Percentiles rank a stretch among this genome's conserved stretches.
These are phyloP conservation scores for Globisporangium perplexum DNA, from an alignment of 352 stramenopile genomes.

Conservation along the genomic window DNA sequence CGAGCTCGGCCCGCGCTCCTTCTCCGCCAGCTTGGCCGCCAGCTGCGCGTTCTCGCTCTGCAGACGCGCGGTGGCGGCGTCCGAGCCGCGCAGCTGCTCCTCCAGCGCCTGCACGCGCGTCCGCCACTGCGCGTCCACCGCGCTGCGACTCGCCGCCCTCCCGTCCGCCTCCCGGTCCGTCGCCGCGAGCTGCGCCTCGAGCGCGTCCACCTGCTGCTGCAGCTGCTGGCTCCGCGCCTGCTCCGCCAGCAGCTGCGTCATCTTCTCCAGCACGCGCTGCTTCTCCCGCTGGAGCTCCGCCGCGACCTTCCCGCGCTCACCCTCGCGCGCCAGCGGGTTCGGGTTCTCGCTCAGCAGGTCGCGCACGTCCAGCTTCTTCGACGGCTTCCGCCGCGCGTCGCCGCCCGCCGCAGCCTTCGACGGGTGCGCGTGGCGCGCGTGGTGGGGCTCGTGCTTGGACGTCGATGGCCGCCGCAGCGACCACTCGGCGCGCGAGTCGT, in stretches of 20 bases:
- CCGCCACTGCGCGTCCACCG: slow-evolving; percentile 16
- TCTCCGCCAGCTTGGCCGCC: slow-evolving; percentile 18
- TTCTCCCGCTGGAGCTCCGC: slow-evolving; percentile 61
- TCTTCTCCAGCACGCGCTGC: slow-evolving; percentile 60
- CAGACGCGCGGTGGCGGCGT: slow-evolving; percentile 24
- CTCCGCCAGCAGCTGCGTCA: slow-evolving; percentile 59
- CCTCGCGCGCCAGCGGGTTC: too few species aligned
- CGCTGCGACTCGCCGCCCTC: slow-evolving; percentile 12
- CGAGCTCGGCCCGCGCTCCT: neutral
- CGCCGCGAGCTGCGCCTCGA: slow-evolving; percentile 28
- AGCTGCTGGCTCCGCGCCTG: slow-evolving; percentile 60
- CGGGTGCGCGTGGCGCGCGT: too few species aligned
- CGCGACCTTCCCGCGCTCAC: too few species aligned
- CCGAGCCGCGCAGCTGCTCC: slow-evolving; percentile 26
- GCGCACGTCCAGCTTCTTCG: slow-evolving; percentile 11
- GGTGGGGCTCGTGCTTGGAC: neutral
- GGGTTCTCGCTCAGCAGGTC: slow-evolving; percentile 13
- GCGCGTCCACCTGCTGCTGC: slow-evolving; percentile 28
- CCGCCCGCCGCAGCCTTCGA: neutral
- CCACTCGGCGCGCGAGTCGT: slow-evolving; percentile 3
- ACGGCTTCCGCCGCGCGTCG: neutral
- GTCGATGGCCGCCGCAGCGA: neutral
- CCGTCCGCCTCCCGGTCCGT: slow-evolving; percentile 20
- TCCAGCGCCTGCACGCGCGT: slow-evolving; percentile 19
- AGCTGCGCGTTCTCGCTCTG: slow-evolving; percentile 32